phyloP scores from a whole-genome alignment of 83 land plant species.

The Picea mariana region DNA sequence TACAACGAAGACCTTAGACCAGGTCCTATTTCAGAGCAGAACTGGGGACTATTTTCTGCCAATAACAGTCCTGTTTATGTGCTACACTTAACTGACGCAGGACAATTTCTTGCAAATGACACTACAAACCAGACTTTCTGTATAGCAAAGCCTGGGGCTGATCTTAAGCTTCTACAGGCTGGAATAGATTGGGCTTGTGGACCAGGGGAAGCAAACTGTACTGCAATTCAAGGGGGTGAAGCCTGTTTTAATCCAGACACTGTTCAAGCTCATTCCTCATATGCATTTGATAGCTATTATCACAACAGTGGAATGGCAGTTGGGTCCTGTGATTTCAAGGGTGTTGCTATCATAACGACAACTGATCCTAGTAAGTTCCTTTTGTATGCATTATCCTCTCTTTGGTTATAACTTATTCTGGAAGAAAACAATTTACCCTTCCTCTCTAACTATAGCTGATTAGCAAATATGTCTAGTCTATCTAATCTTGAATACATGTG shows the following conservation, averaged over 20 bases:
- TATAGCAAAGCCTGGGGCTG: slow-evolving; percentile 75
- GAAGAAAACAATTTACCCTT: neutral
- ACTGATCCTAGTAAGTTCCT: slow-evolving; percentile 76
- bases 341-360: slow-evolving; percentile 79
- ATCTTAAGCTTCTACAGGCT: slow-evolving; percentile 64
- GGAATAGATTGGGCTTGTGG: slow-evolving; percentile 94
- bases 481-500: neutral
- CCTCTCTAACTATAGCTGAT: neutral
- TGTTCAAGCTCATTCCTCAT: slow-evolving; percentile 70
- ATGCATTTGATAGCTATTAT: slow-evolving; percentile 82
- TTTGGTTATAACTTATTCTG: neutral
- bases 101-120: slow-evolving; percentile 62
- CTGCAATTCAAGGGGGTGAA: slow-evolving; percentile 84
- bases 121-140: slow-evolving; percentile 76
- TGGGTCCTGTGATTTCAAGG: slow-evolving; percentile 83
- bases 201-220: slow-evolving; percentile 77
- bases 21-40: slow-evolving; percentile 59
- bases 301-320: slow-evolving; percentile 53
- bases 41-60: slow-evolving; percentile 66
- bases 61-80: slow-evolving; percentile 51
- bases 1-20: slow-evolving; percentile 68
- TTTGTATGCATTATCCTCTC: neutral
- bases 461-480: slow-evolving; percentile 3
- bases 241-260: slow-evolving; percentile 74
- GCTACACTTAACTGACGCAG: slow-evolving; percentile 55